Base-by-base conservation (phyloP, 192 early-diverging fungal genomes). In the Phycomyces blakesleeanus region DNA sequence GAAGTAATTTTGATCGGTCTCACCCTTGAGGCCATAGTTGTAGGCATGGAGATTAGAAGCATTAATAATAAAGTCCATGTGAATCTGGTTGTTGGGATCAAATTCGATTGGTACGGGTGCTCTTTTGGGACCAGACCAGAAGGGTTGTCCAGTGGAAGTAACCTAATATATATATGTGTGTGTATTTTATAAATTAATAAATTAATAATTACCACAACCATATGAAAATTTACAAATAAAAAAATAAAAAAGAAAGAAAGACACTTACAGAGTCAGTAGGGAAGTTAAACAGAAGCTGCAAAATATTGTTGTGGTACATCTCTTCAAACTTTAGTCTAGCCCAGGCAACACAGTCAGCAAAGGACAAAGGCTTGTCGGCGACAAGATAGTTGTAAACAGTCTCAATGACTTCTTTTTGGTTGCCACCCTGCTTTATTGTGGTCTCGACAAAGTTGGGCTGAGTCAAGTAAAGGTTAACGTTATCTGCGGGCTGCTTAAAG, bases 51-150 rank as follows among this genome's bases (percentile, higher is more conserved):
- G 78, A 69, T 98, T 96, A 38, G 97, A 93, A 0, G 90, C 93
- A 8, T 91, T 79, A 41, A 95, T 76, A 63, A 99, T 81, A 75
- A 95, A 99, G 61, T 95, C 92, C 59, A 97, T 61, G 68, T 99
- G 97, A 21, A 55, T 65, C 9, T 61, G 60, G 66, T 93, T 83
- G 26, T 90, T 72, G 18, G 83, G 67, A 71, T 96, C 89, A 74
- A 97, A 99, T 5, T 66, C 68, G 42, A 97, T 73, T 22, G 91
- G 83, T 3, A 85, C 82, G 26, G 97, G 97, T 12, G 93, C 91
- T 51, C 96, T 86, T 81, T 99, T 99, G 55, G 95, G 94, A 21
- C 92, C 93, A 37, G 91, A 92, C 97, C 97, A 99, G 87, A 99
- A 99, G 38, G 82, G 78, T 56, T 88, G 85, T 34, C 97, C 97